phyloP scores from a whole-genome alignment of 345 rosid species.

The Aurinia saxatilis region DNA sequence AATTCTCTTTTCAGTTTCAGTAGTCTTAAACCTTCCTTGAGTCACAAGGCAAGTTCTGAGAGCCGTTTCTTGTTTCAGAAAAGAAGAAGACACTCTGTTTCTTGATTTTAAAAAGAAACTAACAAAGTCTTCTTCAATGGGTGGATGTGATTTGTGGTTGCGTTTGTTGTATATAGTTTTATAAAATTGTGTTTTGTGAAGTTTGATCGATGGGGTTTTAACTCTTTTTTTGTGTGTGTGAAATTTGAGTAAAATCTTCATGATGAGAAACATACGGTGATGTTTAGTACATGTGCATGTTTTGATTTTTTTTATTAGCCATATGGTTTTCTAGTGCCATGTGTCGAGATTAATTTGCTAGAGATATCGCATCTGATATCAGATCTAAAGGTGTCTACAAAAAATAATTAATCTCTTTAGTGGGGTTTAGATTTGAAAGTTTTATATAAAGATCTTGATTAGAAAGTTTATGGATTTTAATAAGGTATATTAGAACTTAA shows the following conservation, averaged over 20 bases:
- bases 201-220: not conserved
- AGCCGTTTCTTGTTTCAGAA: conserved; percentile 60
- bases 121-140: not conserved
- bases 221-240: not conserved
- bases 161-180: conserved; percentile 1
- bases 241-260: not conserved
- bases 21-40: conserved; percentile 41
- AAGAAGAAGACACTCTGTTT: conserved; percentile 80
- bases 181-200: conserved; percentile 11
- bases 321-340: too few relatives aligned
- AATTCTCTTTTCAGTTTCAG: conserved; percentile 61
- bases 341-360: too few relatives aligned
- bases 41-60: conserved; percentile 50
- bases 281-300: too few relatives aligned
- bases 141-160: conserved; percentile 3
- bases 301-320: too few relatives aligned
- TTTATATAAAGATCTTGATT: too few relatives aligned
- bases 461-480: too few relatives aligned
- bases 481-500: too few relatives aligned
- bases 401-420: too few relatives aligned
- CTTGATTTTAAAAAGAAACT: conserved; percentile 28
- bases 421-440: too few relatives aligned
- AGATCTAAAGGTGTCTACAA: too few relatives aligned
- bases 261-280: too few relatives aligned
- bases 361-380: too few relatives aligned